A percentile compares a stretch with the other conserved stretches of the same genome.
These are phyloP conservation scores for Cochlearia excelsa DNA, from an alignment of 345 rosid species.

Conservation along the genomic window DNA sequence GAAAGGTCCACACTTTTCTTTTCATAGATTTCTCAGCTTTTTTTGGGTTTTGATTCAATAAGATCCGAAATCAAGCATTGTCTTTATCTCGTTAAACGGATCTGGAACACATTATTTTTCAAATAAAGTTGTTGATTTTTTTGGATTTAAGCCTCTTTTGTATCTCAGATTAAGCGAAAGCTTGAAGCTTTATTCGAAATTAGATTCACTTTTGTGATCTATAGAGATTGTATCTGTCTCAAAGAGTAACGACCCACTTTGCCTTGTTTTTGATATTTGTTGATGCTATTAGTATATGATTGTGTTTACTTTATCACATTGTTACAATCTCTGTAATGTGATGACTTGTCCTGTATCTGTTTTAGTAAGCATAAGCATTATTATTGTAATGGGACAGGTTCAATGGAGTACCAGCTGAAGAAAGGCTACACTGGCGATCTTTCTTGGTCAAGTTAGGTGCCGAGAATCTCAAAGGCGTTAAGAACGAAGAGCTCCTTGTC, in stretches of 20 bases:
- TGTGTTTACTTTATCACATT: not conserved
- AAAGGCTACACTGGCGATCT: slow-evolving; percentile 84
- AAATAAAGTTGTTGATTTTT: too few relatives aligned
- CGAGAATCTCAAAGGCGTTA: slow-evolving; percentile 83
- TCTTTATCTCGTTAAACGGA: slow-evolving; percentile 7
- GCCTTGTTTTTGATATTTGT: not conserved
- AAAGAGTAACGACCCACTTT: not conserved
- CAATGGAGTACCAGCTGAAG: slow-evolving; percentile 97
- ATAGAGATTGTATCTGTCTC: not conserved
- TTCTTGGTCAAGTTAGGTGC: slow-evolving; percentile 92
- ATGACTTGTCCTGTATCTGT: too few relatives aligned
- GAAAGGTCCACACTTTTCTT: slow-evolving; percentile 44
- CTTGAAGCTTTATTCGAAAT: slow-evolving; percentile 3
- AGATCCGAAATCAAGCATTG: not conserved
- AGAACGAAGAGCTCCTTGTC: slow-evolving; percentile 91
- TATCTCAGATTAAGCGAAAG: slow-evolving; percentile 5
- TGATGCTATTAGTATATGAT: not conserved
- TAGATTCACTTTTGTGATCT: slow-evolving; percentile 3
- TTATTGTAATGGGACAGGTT: slow-evolving; percentile 44
- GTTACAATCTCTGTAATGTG: not conserved
- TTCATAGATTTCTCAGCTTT: slow-evolving; percentile 8
- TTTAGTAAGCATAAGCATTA: too few relatives aligned
- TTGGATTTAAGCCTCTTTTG: not conserved
- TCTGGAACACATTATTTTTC: not conserved
- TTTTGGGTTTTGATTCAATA: not conserved